Conservation (phyloP, 192 early-diverging fungal species). For the Coemansia sp. region DNA sequence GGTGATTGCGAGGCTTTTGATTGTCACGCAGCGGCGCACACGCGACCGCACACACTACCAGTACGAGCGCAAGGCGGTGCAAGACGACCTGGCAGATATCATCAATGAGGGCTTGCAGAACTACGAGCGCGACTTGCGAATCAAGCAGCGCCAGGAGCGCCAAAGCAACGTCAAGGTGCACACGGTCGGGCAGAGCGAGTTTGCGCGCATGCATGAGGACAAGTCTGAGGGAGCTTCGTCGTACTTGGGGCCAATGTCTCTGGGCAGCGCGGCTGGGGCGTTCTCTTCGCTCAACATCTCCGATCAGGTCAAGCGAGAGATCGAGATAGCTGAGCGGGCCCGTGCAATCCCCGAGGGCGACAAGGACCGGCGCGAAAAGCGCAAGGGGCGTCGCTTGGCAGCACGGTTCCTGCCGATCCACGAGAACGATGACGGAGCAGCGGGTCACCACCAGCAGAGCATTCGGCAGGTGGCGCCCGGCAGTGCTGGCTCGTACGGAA, state of each 20-base stretch:
- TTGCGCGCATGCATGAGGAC: slow-evolving; percentile 55
- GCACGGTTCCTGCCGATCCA: slow-evolving; percentile 53
- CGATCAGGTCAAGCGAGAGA: slow-evolving; percentile 41
- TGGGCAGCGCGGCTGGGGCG: slow-evolving; percentile 38
- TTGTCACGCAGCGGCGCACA: slow-evolving; percentile 82
- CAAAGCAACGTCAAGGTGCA: slow-evolving; percentile 59
- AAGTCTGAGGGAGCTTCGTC: slow-evolving; percentile 1
- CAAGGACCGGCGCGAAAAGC: slow-evolving; percentile 12
- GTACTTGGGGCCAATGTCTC: slow-evolving; percentile 28
- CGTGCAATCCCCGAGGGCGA: slow-evolving; percentile 28
- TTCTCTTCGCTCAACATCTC: slow-evolving; percentile 40
- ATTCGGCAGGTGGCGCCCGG: slow-evolving; percentile 9
- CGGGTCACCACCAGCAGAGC: background rate
- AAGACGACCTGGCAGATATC: slow-evolving; percentile 84
- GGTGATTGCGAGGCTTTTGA: slow-evolving; percentile 79
- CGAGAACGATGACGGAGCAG: slow-evolving; percentile 15
- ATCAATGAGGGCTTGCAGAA: slow-evolving; percentile 95
- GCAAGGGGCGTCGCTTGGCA: slow-evolving; percentile 36
- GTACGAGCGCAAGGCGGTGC: slow-evolving; percentile 74
- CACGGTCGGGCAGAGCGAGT: slow-evolving; percentile 60
- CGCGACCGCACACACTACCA: slow-evolving; percentile 69
- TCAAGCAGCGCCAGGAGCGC: slow-evolving; percentile 49
- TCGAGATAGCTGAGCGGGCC: slow-evolving; percentile 43
- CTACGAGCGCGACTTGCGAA: slow-evolving; percentile 76
- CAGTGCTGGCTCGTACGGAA: slow-evolving; percentile 49